Conservation (phyloP, 768 basidiomycete genomes). For the Boletus subcaerulescens region DNA sequence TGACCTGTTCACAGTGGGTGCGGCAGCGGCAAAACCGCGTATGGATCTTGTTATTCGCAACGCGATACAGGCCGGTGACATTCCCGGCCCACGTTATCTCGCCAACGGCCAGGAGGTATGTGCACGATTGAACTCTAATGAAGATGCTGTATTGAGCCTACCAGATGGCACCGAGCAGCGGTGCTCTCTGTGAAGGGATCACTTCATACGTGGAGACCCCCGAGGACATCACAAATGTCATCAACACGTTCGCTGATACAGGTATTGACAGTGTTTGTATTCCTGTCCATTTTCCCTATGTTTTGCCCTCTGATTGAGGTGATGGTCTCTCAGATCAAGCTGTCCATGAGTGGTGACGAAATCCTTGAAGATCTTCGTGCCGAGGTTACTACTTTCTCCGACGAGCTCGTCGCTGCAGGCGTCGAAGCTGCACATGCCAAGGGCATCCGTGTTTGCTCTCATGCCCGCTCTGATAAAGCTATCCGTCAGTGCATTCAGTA, state of each 20-base stretch:
- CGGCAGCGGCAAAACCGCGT: constrained; percentile 34
- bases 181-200: constrained; percentile 32
- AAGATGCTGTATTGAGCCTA: background rate
- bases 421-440: constrained; percentile 34
- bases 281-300: background rate
- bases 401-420: constrained; percentile 33
- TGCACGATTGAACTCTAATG: background rate
- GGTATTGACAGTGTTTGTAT: constrained; percentile 22
- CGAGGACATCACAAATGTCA: constrained; percentile 28
- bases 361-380: constrained; percentile 34
- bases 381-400: constrained; percentile 35
- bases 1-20: constrained; percentile 24
- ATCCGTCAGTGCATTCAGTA: constrained; percentile 36
- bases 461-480: constrained; percentile 35
- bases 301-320: background rate
- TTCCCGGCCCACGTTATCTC: constrained; percentile 36
- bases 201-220: constrained; percentile 31
- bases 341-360: constrained; percentile 38
- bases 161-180: constrained; percentile 32
- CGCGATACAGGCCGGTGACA: constrained; percentile 33
- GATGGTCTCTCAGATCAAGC: constrained; percentile 25
- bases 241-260: constrained; percentile 25
- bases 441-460: constrained; percentile 38
- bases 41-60: constrained; percentile 34
- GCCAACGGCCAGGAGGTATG: constrained; percentile 36